Evolutionary conservation across 202 grass and related monocot species (phyloP).

Genomic region (Brachypodium distachyon): DNA sequence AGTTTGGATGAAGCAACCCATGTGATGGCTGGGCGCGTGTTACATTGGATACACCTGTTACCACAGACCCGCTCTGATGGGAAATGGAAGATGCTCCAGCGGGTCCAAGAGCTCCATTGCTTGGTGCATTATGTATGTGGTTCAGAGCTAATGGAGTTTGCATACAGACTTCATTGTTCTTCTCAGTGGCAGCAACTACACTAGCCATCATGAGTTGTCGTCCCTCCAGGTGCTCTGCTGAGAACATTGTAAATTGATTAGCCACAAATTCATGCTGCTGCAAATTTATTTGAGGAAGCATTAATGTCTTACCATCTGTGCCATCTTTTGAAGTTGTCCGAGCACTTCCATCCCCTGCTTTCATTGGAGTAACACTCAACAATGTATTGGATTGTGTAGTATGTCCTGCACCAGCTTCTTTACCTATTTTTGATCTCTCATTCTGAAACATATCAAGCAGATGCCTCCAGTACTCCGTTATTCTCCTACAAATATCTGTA

Average conservation of each 20-base stretch:
- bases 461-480: conserved; percentile 69
- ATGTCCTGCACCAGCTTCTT: conserved; percentile 16
- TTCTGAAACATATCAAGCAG: conserved; percentile 33
- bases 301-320: conserved; percentile 14
- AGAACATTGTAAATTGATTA: conserved; percentile 9
- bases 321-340: conserved; percentile 6
- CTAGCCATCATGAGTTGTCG: conserved; percentile 15
- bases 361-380: conserved; percentile 14
- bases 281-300: conserved; percentile 27
- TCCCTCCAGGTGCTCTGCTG: conserved; percentile 2
- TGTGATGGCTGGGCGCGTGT: conserved; percentile 16
- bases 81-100: conserved; percentile 19
- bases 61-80: conserved; percentile 18
- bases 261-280: conserved; percentile 7
- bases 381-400: conserved; percentile 13
- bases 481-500: conserved; percentile 53
- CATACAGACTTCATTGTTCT: conserved; percentile 6
- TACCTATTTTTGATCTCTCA: conserved; percentile 31
- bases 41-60: conserved; percentile 24
- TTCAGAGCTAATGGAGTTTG: conserved; percentile 21
- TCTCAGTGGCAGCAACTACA: not conserved
- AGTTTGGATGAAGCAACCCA: conserved; percentile 11
- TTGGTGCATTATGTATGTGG: not conserved
- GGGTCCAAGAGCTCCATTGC: conserved; percentile 17
- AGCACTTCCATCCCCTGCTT: conserved; percentile 13